A percentile compares a stretch with the other conserved stretches of the same genome.
Conservation (phyloP, 2,329 filamentous ascomycete species). For the Pestalotiopsis sp. region DNA sequence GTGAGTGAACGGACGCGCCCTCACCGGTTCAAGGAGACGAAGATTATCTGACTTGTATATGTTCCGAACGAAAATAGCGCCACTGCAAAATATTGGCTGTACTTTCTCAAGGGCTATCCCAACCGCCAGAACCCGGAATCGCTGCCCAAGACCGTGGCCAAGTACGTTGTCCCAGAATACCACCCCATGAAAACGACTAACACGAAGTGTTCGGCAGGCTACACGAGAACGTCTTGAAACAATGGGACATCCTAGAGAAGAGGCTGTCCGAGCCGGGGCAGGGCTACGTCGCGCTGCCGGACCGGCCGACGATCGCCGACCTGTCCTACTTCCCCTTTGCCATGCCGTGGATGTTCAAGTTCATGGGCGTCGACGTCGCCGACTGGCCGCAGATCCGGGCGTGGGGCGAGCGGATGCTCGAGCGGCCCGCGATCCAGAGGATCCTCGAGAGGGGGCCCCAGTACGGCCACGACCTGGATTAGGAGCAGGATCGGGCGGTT, state of each 20-base stretch:
- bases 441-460: slow-evolving; percentile 22
- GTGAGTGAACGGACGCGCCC: too few species aligned
- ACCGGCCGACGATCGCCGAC: slow-evolving; percentile 38
- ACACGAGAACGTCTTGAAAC: slow-evolving; percentile 25
- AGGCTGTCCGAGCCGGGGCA: slow-evolving; percentile 26
- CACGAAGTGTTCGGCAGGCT: slow-evolving; percentile 18
- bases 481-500: not conserved
- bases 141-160: slow-evolving; percentile 19
- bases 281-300: slow-evolving; percentile 34
- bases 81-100: slow-evolving; percentile 39
- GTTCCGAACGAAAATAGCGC: slow-evolving; percentile 14
- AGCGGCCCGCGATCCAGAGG: slow-evolving; percentile 24
- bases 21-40: too few species aligned
- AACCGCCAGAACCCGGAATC: slow-evolving; percentile 24
- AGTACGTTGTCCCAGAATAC: slow-evolving; percentile 9
- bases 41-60: too few species aligned
- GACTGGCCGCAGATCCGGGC: slow-evolving; percentile 32
- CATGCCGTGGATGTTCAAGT: slow-evolving; percentile 39
- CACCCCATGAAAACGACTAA: not conserved
- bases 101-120: slow-evolving; percentile 32
- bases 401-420: slow-evolving; percentile 30
- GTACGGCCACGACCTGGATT: not conserved
- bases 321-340: slow-evolving; percentile 38
- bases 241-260: slow-evolving; percentile 32
- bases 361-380: slow-evolving; percentile 32